Evolutionary conservation across 1,284 basidiomycete species (phyloP).

Genomic region (Ganoderma sp.): DNA sequence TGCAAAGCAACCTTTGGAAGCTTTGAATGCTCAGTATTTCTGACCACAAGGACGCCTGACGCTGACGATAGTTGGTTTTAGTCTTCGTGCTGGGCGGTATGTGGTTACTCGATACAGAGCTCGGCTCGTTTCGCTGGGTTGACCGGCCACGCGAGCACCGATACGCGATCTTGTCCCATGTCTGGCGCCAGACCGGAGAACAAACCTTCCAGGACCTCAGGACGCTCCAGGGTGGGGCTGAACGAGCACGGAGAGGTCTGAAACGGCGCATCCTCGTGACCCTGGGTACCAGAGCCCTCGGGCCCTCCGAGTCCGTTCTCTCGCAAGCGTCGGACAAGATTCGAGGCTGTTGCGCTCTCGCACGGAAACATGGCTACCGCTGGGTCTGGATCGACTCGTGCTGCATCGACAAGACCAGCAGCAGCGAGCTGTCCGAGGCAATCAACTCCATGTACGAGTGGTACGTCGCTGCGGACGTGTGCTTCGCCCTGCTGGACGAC

Average conservation of each 20-base stretch:
- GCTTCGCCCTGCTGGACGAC: slow-evolving; percentile 29
- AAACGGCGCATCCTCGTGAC: slow-evolving; percentile 1
- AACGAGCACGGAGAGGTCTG: slow-evolving; percentile 1
- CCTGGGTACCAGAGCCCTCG: background rate
- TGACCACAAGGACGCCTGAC: background rate
- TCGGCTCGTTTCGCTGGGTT: slow-evolving; percentile 23
- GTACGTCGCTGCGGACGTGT: slow-evolving; percentile 30
- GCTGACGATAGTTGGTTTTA: background rate
- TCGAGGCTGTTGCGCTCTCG: slow-evolving; percentile 26
- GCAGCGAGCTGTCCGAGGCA: slow-evolving; percentile 31
- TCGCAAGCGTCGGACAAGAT: slow-evolving; percentile 22
- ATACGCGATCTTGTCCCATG: slow-evolving; percentile 30
- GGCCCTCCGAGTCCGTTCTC: slow-evolving; percentile 5
- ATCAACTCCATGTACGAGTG: slow-evolving; percentile 34
- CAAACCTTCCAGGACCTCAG: slow-evolving; percentile 29
- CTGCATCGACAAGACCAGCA: slow-evolving; percentile 34
- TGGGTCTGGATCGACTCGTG: slow-evolving; percentile 32
- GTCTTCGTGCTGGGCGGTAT: slow-evolving; percentile 5
- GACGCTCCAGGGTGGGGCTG: slow-evolving; percentile 13
- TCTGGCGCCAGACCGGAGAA: slow-evolving; percentile 25
- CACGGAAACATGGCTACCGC: slow-evolving; percentile 26
- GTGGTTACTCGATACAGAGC: slow-evolving; percentile 25
- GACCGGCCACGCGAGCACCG: slow-evolving; percentile 28
- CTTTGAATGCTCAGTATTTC: background rate
- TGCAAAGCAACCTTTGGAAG: no score